phyloP scores from a whole-genome alignment of 306 rosid species.

The Nissolia schottii region DNA sequence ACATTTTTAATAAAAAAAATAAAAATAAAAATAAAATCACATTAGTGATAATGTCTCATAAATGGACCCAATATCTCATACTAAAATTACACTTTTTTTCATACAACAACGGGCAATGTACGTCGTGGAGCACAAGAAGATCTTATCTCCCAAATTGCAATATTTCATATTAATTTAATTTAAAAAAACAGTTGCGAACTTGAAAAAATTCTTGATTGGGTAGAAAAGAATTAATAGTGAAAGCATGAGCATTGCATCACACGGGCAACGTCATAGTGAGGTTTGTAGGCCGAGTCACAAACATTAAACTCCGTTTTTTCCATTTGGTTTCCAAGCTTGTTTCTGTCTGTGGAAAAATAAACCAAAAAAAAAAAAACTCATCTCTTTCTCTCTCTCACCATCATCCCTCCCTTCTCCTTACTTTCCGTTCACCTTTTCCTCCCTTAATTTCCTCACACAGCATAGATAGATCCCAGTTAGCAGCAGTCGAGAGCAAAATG shows the following conservation, averaged over 20 bases:
- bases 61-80: too few species aligned
- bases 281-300: constrained; percentile 10
- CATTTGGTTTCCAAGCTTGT: not conserved
- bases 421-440: constrained; percentile 40
- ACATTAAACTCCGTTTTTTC: not conserved
- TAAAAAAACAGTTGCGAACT: not conserved
- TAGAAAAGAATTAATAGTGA: not conserved
- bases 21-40: too few species aligned
- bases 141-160: not conserved
- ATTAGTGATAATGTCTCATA: too few species aligned
- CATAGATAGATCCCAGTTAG: too few species aligned
- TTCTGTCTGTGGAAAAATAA: constrained; percentile 21
- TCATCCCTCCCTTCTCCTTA: constrained; percentile 32
- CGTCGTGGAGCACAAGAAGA: not conserved
- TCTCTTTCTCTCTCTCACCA: not conserved
- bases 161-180: too few species aligned
- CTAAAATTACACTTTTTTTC: too few species aligned
- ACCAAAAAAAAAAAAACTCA: too few species aligned
- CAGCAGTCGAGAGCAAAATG: constrained; percentile 27
- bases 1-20: too few species aligned
- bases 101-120: too few species aligned
- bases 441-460: not conserved
- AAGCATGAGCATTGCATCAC: constrained; percentile 22
- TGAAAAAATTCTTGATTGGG: not conserved
- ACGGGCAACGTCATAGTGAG: constrained; percentile 28